A percentile compares a stretch with the other conserved stretches of the same genome.
These are phyloP conservation scores for Xylaria sp. DNA, from an alignment of 2,329 filamentous ascomycete genomes.

Conservation along the genomic window DNA sequence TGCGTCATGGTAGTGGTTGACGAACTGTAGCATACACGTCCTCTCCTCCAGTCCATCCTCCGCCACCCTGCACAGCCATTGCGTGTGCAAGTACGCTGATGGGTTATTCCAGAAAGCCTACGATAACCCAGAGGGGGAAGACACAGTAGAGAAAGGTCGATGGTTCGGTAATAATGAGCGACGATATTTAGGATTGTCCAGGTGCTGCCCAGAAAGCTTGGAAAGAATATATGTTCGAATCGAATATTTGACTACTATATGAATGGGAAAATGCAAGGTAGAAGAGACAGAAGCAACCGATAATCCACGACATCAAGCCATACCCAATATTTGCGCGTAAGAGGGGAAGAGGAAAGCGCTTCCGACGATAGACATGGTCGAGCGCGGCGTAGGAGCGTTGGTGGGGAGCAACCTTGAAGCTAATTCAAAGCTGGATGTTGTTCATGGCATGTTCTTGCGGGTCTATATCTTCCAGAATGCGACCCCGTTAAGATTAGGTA, in stretches of 20 bases:
- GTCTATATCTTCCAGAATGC: constrained; percentile 2
- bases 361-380: constrained; percentile 1
- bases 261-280: neutral
- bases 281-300: neutral
- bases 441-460: constrained; percentile 17
- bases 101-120: constrained; percentile 29
- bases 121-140: neutral
- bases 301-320: neutral
- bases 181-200: neutral
- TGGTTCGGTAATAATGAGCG: neutral
- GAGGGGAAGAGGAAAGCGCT: constrained; percentile 9
- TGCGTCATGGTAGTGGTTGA: constrained; percentile 36
- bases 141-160: neutral
- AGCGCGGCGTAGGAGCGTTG: constrained; percentile 9
- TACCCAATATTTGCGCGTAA: neutral
- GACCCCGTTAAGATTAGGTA: constrained; percentile 6
- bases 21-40: constrained; percentile 68
- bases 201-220: neutral
- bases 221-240: neutral
- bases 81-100: constrained; percentile 35
- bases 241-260: neutral
- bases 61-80: constrained; percentile 46
- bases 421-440: constrained; percentile 22
- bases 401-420: constrained; percentile 18
- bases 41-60: constrained; percentile 45